phyloP scores from a whole-genome alignment of 1,284 basidiomycete species.

The Cryptococcus sp. region DNA sequence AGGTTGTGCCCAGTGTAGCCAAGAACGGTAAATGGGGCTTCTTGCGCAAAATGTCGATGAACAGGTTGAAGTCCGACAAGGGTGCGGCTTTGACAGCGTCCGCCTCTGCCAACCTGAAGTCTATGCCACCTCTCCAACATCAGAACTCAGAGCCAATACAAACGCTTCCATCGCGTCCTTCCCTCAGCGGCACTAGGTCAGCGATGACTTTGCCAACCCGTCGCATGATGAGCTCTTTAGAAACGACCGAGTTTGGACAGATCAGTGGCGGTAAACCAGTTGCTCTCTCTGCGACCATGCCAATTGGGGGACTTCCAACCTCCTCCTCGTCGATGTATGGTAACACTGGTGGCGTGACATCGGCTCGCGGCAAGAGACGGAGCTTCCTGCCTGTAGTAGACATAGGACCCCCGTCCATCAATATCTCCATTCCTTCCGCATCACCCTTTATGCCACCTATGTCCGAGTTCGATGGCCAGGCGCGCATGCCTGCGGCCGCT shows the following conservation, averaged over 20 bases:
- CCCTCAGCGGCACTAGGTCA: slow-evolving; percentile 23
- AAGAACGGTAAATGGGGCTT: slow-evolving; percentile 83
- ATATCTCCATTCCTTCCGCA: slow-evolving; percentile 60
- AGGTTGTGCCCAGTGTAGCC: slow-evolving; percentile 7
- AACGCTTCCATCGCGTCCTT: slow-evolving; percentile 24
- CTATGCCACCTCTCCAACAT: slow-evolving; percentile 31
- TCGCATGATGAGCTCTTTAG: slow-evolving; percentile 6
- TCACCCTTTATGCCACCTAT: slow-evolving; percentile 61
- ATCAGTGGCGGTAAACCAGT: background rate
- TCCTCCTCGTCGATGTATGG: slow-evolving; percentile 13
- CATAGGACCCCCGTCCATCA: slow-evolving; percentile 57
- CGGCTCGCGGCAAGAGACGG: slow-evolving; percentile 61
- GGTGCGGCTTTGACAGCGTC: slow-evolving; percentile 29
- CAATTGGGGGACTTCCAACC: slow-evolving; percentile 13
- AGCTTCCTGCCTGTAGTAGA: slow-evolving; percentile 74
- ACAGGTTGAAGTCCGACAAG: slow-evolving; percentile 58
- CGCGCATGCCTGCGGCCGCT: slow-evolving; percentile 9
- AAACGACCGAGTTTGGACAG: slow-evolving; percentile 32
- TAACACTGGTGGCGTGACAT: slow-evolving; percentile 1
- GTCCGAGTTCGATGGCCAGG: slow-evolving; percentile 16
- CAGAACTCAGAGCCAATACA: slow-evolving; percentile 39
- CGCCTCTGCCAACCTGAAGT: slow-evolving; percentile 37
- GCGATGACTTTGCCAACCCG: slow-evolving; percentile 35
- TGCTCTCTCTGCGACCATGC: slow-evolving; percentile 16
- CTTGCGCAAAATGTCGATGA: slow-evolving; percentile 95